Evolutionary conservation across 2,329 filamentous ascomycete species (phyloP).

Genomic region (Aspergillus jensenii): DNA sequence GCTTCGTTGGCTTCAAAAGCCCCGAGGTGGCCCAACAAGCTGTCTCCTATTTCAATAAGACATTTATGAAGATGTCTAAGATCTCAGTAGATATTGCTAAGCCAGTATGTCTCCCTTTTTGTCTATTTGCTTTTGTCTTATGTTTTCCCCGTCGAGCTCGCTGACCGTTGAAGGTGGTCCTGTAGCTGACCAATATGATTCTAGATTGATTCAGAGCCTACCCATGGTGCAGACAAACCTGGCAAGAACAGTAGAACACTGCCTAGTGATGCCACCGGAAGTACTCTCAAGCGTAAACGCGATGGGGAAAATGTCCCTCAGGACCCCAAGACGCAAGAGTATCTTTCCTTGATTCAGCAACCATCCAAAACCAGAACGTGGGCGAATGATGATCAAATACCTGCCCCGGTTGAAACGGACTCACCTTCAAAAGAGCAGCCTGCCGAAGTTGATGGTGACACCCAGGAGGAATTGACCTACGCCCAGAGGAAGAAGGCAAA

Average conservation of each 20-base stretch:
- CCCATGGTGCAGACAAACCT: slow-evolving; percentile 16
- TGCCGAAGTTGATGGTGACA: slow-evolving; percentile 17
- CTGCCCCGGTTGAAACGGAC: slow-evolving; percentile 24
- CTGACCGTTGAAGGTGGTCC: slow-evolving; percentile 41
- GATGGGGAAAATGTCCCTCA: slow-evolving; percentile 59
- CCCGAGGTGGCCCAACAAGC: slow-evolving; percentile 76
- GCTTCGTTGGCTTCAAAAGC: slow-evolving; percentile 90
- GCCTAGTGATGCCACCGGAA: slow-evolving; percentile 22
- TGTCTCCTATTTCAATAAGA: slow-evolving; percentile 91
- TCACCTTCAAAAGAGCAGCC: slow-evolving; percentile 21
- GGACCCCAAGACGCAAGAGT: slow-evolving; percentile 83
- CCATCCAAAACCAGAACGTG: slow-evolving; percentile 64
- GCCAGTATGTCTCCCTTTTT: slow-evolving; percentile 59
- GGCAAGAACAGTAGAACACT: slow-evolving; percentile 24
- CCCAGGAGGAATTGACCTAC: slow-evolving; percentile 40
- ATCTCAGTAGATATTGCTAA: slow-evolving; percentile 85
- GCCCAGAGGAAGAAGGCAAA: slow-evolving; percentile 44
- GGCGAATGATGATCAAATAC: slow-evolving; percentile 54
- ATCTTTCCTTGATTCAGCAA: slow-evolving; percentile 76
- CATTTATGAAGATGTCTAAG: slow-evolving; percentile 94
- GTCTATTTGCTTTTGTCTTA: slow-evolving; percentile 9
- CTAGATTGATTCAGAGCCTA: slow-evolving; percentile 42
- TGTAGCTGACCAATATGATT: slow-evolving; percentile 39
- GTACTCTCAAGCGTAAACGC: slow-evolving; percentile 43
- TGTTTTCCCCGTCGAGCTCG: slow-evolving; percentile 29